These are phyloP conservation scores for Acanthamoeba royreba DNA, from an alignment of 208 protist genomes.

Conservation along the genomic window DNA sequence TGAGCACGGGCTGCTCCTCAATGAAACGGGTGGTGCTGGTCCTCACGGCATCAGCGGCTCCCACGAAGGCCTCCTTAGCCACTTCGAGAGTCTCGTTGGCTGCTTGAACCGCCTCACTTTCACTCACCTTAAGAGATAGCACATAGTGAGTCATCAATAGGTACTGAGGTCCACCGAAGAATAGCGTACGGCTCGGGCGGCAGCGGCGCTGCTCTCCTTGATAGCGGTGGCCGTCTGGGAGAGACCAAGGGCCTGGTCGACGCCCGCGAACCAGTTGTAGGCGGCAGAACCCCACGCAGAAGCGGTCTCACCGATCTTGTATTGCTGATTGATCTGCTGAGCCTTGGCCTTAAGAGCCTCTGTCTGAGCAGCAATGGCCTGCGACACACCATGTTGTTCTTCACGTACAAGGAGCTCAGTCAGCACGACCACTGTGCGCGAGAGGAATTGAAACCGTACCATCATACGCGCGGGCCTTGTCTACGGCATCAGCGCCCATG, in stretches of 20 bases:
- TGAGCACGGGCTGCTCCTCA: background rate
- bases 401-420: background rate
- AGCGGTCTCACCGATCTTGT: conserved; percentile 44
- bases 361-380: conserved; percentile 21
- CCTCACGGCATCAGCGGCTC: background rate
- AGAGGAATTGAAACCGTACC: background rate
- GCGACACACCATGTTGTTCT: background rate
- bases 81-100: background rate
- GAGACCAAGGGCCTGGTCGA: conserved; percentile 48
- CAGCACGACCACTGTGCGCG: background rate
- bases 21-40: conserved; percentile 20
- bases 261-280: background rate
- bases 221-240: conserved; percentile 11
- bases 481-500: conserved; percentile 49
- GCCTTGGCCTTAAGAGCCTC: conserved; percentile 53
- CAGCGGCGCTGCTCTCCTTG: background rate
- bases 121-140: background rate
- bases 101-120: background rate
- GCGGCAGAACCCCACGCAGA: background rate
- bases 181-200: background rate
- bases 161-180: background rate
- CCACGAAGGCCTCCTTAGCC: background rate
- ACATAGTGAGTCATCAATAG: background rate
- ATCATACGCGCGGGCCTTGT: conserved; percentile 59
- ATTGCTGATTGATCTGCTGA: conserved; percentile 24